Percentiles rank a stretch among this genome's conserved stretches.
Evolutionary conservation across 2,329 filamentous ascomycete species (phyloP).

Genomic region (Cladorrhinum sp.): DNA sequence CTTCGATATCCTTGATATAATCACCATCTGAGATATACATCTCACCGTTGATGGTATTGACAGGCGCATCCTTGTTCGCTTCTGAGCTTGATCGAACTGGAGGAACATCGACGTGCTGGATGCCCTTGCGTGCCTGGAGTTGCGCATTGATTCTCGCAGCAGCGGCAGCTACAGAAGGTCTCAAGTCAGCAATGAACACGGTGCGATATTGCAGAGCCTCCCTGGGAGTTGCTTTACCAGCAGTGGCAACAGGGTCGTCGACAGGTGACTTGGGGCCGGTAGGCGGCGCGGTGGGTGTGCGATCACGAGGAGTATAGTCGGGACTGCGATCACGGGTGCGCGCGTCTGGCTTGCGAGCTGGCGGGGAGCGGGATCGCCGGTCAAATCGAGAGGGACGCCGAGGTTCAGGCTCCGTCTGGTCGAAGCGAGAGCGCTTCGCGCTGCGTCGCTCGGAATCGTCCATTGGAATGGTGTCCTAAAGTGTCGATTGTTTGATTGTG

Average conservation of each 20-base stretch:
- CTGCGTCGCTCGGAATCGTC: constrained; percentile 71
- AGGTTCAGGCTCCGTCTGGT: constrained; percentile 82
- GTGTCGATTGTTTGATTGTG: constrained; percentile 7
- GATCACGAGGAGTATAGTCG: constrained; percentile 46
- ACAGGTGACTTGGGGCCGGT: constrained; percentile 46
- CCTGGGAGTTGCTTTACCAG: constrained; percentile 54
- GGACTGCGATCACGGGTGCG: constrained; percentile 85
- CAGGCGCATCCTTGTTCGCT: constrained; percentile 36
- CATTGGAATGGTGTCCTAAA: constrained; percentile 47
- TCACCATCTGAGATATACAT: constrained; percentile 96
- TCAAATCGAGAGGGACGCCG: constrained; percentile 80
- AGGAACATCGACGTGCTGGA: constrained; percentile 86
- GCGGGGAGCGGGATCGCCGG: constrained; percentile 83
- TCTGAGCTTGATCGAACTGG: constrained; percentile 62
- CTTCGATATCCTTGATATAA: constrained; percentile 98
- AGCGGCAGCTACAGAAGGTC: constrained; percentile 63
- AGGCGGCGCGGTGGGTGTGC: constrained; percentile 28
- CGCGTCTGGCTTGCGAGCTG: constrained; percentile 62
- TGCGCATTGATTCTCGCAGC: constrained; percentile 84
- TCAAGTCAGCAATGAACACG: constrained; percentile 29
- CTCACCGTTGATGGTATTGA: constrained; percentile 68
- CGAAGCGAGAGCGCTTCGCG: constrained; percentile 86
- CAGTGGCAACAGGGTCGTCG: constrained; percentile 71
- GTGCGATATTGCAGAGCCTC: not conserved
- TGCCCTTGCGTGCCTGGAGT: constrained; percentile 80